A percentile compares a stretch with the other conserved stretches of the same genome.
phyloP scores from a whole-genome alignment of 805 yeast species.

The Hanseniaspora nectarophila region DNA sequence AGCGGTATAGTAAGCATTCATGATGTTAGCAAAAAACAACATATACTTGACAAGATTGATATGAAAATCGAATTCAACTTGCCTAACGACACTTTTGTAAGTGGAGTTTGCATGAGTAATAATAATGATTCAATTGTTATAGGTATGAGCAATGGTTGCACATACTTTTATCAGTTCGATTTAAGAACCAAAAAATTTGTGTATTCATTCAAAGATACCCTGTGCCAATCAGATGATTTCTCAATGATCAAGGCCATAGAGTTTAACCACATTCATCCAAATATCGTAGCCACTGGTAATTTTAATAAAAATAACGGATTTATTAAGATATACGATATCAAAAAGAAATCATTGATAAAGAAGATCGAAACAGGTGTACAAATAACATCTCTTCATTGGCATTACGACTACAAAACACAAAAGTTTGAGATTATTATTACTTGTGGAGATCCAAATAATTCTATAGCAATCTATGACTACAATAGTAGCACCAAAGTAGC shows the following conservation, averaged over 20 bases:
- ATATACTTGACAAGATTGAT: conserved; percentile 43
- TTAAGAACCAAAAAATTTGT: not conserved
- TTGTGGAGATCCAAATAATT: conserved; percentile 85
- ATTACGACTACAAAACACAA: conserved; percentile 34
- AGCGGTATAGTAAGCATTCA: conserved; percentile 75
- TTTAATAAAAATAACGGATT: not conserved
- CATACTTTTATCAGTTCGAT: conserved; percentile 4
- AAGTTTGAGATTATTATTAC: conserved; percentile 71
- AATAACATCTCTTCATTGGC: conserved; percentile 90
- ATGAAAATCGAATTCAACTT: not conserved
- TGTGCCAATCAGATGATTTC: not conserved
- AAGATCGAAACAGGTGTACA: conserved; percentile 87
- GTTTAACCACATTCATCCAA: conserved; percentile 3
- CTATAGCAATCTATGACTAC: conserved; percentile 70
- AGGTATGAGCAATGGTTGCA: conserved; percentile 8
- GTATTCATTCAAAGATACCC: not conserved
- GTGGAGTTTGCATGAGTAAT: not conserved
- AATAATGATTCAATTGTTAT: not conserved
- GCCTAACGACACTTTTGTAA: not conserved
- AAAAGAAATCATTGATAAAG: conserved; percentile 40
- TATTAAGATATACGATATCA: conserved; percentile 10
- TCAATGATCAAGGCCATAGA: conserved; percentile 8
- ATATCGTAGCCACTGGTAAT: conserved; percentile 7
- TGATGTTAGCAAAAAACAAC: conserved; percentile 78
- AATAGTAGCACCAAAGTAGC: conserved; percentile 81